phyloP scores from a whole-genome alignment of 2,329 filamentous ascomycete species.

The Pleochaeta shiraiana region DNA sequence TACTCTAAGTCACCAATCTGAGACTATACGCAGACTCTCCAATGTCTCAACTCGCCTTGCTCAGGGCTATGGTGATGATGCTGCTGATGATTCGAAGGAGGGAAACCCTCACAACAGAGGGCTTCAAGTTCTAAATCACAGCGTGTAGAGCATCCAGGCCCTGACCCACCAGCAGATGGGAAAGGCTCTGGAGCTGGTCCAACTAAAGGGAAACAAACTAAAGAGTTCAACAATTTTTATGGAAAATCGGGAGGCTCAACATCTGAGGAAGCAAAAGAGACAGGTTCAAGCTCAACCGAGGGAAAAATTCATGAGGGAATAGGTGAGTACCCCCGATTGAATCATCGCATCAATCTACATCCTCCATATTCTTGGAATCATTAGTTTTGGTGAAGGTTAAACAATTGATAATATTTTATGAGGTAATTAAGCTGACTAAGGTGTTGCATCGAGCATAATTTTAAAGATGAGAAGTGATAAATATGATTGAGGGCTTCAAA shows the following conservation, averaged over 20 bases:
- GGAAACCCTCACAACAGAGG: slow-evolving; percentile 21
- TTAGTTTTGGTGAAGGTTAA: too few species aligned
- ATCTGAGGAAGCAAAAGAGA: slow-evolving; percentile 22
- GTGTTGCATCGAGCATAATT: too few species aligned
- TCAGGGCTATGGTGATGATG: slow-evolving; percentile 22
- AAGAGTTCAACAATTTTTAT: slow-evolving; percentile 17
- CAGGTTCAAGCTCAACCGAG: slow-evolving; percentile 17
- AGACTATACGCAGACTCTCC: too few species aligned
- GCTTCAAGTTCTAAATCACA: slow-evolving; percentile 17
- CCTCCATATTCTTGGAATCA: too few species aligned
- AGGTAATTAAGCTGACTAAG: too few species aligned
- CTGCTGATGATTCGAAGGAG: slow-evolving; percentile 20
- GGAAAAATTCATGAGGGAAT: slow-evolving; percentile 9
- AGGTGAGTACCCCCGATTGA: too few species aligned
- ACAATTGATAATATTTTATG: too few species aligned
- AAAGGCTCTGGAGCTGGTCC: slow-evolving; percentile 20
- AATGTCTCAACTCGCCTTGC: neutral
- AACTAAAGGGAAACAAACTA: slow-evolving; percentile 17
- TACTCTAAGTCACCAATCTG: too few species aligned
- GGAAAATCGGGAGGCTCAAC: slow-evolving; percentile 21
- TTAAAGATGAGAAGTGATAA: too few species aligned
- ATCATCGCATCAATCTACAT: too few species aligned
- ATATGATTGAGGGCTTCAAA: too few species aligned
- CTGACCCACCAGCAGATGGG: slow-evolving; percentile 21
- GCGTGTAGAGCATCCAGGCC: slow-evolving; percentile 24